Percentiles rank a stretch among this genome's conserved stretches.
phyloP scores from a whole-genome alignment of 768 basidiomycete genomes.

The Lactifluus subvellereus region DNA sequence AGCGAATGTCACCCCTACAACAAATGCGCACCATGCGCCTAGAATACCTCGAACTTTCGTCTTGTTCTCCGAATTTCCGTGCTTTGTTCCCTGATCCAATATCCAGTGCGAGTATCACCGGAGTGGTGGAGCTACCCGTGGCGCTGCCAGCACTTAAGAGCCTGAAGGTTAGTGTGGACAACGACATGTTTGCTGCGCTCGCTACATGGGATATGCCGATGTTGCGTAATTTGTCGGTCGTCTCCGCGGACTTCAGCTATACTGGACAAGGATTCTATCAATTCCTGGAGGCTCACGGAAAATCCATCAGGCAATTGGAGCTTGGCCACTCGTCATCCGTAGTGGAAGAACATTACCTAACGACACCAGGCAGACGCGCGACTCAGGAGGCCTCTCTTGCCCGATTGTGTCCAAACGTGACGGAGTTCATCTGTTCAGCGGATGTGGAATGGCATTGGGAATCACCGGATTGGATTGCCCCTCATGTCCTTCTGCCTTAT shows the following conservation, averaged over 20 bases:
- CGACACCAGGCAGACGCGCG: slow-evolving; percentile 34
- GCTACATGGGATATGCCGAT: slow-evolving; percentile 61
- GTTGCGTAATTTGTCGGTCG: slow-evolving; percentile 57
- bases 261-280: slow-evolving; percentile 56
- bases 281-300: slow-evolving; percentile 65
- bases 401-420: slow-evolving; percentile 64
- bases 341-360: slow-evolving; percentile 63
- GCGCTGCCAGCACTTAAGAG: slow-evolving; percentile 59
- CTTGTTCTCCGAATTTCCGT: slow-evolving; percentile 44
- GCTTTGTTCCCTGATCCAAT: slow-evolving; percentile 28
- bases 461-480: slow-evolving; percentile 74
- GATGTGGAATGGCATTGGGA: slow-evolving; percentile 82
- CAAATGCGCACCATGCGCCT: slow-evolving; percentile 47
- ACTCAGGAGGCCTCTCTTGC: slow-evolving; percentile 41
- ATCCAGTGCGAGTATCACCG: slow-evolving; percentile 2
- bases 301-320: slow-evolving; percentile 57
- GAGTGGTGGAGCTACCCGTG: slow-evolving; percentile 31
- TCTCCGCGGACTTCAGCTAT: slow-evolving; percentile 67
- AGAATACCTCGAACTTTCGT: slow-evolving; percentile 64
- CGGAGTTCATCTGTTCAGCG: slow-evolving; percentile 66
- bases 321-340: slow-evolving; percentile 65
- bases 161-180: slow-evolving; percentile 65
- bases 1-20: slow-evolving; percentile 49
- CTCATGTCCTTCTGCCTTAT: slow-evolving; percentile 61
- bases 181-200: slow-evolving; percentile 62